Conservation (phyloP, 345 rosid species). For the Boechera retrofracta region DNA sequence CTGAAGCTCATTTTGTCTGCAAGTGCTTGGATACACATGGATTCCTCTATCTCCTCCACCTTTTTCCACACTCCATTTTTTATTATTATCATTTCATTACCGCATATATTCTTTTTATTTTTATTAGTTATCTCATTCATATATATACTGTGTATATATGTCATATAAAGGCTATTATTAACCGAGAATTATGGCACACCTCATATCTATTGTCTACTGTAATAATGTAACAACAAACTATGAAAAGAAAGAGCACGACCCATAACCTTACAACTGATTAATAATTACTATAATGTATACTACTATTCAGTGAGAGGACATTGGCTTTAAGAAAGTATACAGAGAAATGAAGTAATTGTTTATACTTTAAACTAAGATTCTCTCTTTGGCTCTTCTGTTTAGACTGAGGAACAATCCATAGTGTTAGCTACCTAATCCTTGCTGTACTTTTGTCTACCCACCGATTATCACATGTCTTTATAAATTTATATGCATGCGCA, state of each 20-base stretch:
- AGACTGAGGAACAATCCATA: conserved; percentile 48
- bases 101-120: conserved; percentile 25
- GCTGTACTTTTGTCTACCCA: conserved; percentile 48
- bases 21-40: conserved; percentile 73
- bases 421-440: conserved; percentile 50
- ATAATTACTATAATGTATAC: conserved; percentile 2
- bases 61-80: conserved; percentile 36
- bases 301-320: conserved; percentile 31
- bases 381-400: conserved; percentile 46
- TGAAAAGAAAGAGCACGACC: conserved; percentile 33
- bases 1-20: conserved; percentile 74
- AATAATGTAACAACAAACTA: conserved; percentile 32
- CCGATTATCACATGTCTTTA: conserved; percentile 46
- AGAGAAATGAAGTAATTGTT: conserved; percentile 30
- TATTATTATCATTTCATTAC: conserved; percentile 36
- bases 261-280: conserved; percentile 37
- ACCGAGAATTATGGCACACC: conserved; percentile 29
- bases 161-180: conserved; percentile 34
- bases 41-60: conserved; percentile 57
- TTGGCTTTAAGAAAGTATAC: conserved; percentile 24
- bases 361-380: conserved; percentile 51
- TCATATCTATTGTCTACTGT: conserved; percentile 34
- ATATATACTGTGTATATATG: not conserved
- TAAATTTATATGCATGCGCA: conserved; percentile 44
- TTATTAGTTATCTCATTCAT: conserved; percentile 21